Percentiles rank a stretch among this genome's conserved stretches.
These are phyloP conservation scores for Protomyces lactucae-debilis DNA, from an alignment of 1,139 yeast genomes.

Conservation along the genomic window DNA sequence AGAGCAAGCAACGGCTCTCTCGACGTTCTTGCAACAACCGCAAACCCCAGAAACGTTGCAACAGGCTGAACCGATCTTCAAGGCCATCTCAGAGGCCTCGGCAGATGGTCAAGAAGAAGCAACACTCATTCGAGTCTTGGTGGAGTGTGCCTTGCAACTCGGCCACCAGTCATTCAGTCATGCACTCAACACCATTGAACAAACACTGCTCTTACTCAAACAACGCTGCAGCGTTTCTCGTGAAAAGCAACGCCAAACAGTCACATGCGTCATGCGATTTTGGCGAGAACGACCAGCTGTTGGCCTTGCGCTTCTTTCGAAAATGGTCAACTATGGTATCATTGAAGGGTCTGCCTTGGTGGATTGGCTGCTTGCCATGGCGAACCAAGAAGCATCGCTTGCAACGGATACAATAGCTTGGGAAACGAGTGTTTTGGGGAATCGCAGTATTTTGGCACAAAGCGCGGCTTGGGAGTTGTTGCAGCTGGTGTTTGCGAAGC, in stretches of 20 bases:
- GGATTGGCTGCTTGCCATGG: neutral
- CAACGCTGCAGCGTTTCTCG: conserved; percentile 44
- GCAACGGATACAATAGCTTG: neutral
- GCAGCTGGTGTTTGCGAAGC: neutral
- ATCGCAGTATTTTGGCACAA: neutral
- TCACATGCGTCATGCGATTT: conserved; percentile 41
- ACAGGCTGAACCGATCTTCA: conserved; percentile 40
- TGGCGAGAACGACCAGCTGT: conserved; percentile 55
- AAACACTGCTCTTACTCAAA: conserved; percentile 52
- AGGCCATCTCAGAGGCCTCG: conserved; percentile 30
- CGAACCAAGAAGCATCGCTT: neutral
- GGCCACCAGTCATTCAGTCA: conserved; percentile 90
- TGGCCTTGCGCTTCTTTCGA: conserved; percentile 48
- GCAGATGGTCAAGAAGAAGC: conserved; percentile 33
- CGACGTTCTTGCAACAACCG: conserved; percentile 17
- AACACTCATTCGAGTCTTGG: conserved; percentile 46
- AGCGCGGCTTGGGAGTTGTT: neutral
- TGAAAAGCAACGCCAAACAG: conserved; percentile 42
- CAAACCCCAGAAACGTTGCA: conserved; percentile 38
- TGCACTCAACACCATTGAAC: conserved; percentile 63
- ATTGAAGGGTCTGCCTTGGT: conserved; percentile 12
- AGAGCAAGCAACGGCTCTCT: neutral
- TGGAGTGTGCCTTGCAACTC: conserved; percentile 70
- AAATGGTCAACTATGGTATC: conserved; percentile 46
- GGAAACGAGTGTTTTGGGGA: neutral